Evolutionary conservation across 306 rosid genomes (phyloP).

Genomic region (Erythrophleum fordii): DNA sequence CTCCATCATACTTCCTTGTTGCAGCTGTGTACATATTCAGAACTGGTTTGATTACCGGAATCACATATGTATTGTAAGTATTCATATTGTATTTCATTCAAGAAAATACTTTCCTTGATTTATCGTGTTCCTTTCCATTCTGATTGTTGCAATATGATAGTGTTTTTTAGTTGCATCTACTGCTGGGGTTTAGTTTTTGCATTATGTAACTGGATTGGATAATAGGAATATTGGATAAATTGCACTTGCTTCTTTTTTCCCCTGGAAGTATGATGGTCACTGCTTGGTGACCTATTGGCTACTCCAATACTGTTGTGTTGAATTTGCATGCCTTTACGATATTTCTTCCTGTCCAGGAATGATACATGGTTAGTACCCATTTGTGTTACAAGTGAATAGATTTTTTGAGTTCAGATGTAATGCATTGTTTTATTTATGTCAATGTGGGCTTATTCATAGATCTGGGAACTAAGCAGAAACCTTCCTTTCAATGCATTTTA

Average conservation of each 20-base stretch:
- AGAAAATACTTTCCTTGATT: background rate
- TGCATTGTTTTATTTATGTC: slow-evolving; percentile 42
- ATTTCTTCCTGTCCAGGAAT: slow-evolving; percentile 21
- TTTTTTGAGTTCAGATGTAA: slow-evolving; percentile 35
- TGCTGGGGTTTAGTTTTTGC: slow-evolving; percentile 6
- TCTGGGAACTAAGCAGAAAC: slow-evolving; percentile 67
- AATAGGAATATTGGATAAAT: slow-evolving; percentile 8
- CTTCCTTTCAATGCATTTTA: slow-evolving; percentile 77
- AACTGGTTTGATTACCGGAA: slow-evolving; percentile 95
- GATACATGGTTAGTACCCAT: slow-evolving; percentile 17
- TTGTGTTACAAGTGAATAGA: slow-evolving; percentile 31
- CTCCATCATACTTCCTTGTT: slow-evolving; percentile 34
- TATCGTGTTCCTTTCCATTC: slow-evolving; percentile 2
- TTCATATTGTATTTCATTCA: slow-evolving; percentile 26
- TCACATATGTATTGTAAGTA: slow-evolving; percentile 96
- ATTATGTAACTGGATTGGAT: slow-evolving; percentile 29
- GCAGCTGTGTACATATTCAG: slow-evolving; percentile 89
- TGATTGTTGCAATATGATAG: slow-evolving; percentile 12
- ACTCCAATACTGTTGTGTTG: slow-evolving; percentile 11
- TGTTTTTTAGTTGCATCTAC: slow-evolving; percentile 16
- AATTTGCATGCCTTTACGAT: slow-evolving; percentile 22
- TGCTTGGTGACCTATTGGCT: background rate
- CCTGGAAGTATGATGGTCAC: background rate
- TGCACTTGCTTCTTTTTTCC: background rate
- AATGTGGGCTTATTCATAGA: slow-evolving; percentile 59